A percentile compares a stretch with the other conserved stretches of the same genome.
Conservation (phyloP, 306 rosid genomes). For the Cucurbita maxima region DNA sequence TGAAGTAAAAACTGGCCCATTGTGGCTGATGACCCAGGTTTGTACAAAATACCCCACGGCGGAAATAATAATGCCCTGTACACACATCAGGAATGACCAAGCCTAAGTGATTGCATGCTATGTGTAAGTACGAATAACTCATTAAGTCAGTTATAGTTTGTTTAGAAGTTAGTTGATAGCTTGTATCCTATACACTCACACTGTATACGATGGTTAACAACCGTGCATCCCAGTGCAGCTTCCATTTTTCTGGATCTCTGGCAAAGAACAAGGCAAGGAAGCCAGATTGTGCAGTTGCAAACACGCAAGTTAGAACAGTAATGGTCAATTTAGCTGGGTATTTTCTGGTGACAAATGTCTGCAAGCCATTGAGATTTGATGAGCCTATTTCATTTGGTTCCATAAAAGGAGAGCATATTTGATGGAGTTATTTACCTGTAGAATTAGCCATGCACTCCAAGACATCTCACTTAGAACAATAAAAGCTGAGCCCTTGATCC, state of each 20-base stretch:
- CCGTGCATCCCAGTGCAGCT: conserved; percentile 19
- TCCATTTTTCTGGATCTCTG: conserved; percentile 15
- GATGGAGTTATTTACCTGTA: conserved; percentile 13
- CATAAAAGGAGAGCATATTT: no score
- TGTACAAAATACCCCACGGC: conserved; percentile 16
- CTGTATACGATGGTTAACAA: conserved; percentile 20
- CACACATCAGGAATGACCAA: neutral
- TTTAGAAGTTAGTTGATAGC: no score
- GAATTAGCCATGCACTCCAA: conserved; percentile 25
- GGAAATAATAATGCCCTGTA: conserved; percentile 20
- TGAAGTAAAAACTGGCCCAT: conserved; percentile 25
- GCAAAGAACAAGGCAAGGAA: conserved; percentile 17
- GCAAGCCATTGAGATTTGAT: neutral
- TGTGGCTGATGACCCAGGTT: conserved; percentile 22
- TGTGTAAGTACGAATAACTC: no score
- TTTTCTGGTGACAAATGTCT: conserved; percentile 16
- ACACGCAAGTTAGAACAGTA: conserved; percentile 19
- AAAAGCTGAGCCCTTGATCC: conserved; percentile 29
- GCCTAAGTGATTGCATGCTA: no score
- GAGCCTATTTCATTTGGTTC: no score
- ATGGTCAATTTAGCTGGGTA: conserved; percentile 17
- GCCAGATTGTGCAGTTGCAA: conserved; percentile 19
- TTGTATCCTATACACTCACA: conserved; percentile 9
- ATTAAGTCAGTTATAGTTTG: no score
- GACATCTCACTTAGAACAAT: conserved; percentile 13